phyloP scores from a whole-genome alignment of 208 protist species.

The Leishmania lainsoni region DNA sequence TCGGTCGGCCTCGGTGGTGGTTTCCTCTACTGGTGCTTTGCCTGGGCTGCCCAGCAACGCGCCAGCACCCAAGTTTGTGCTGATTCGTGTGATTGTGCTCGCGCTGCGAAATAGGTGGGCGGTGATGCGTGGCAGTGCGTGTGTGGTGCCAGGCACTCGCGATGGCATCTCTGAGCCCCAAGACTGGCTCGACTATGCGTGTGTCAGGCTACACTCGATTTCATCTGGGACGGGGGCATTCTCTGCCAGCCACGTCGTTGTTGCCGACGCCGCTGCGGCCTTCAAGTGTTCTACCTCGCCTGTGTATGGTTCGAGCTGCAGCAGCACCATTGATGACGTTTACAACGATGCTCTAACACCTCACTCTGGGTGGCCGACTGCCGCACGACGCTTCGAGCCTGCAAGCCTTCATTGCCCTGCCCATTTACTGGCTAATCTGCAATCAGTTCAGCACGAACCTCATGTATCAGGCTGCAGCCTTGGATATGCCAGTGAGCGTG shows the following conservation, averaged over 20 bases:
- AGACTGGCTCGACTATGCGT: constrained; percentile 29
- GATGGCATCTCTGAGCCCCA: neutral
- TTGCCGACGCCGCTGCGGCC: neutral
- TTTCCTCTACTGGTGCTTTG: constrained; percentile 31
- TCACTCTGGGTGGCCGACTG: constrained; percentile 39
- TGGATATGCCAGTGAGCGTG: constrained; percentile 39
- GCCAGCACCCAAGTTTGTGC: constrained; percentile 45
- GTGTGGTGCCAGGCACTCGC: neutral
- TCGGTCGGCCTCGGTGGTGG: constrained; percentile 42
- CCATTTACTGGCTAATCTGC: constrained; percentile 73
- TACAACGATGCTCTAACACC: neutral
- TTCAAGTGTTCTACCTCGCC: neutral
- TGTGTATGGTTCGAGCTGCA: neutral
- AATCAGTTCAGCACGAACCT: constrained; percentile 78
- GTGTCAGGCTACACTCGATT: neutral
- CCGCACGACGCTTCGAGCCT: constrained; percentile 41
- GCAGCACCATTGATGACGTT: neutral
- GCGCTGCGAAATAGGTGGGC: constrained; percentile 29
- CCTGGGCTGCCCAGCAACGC: constrained; percentile 38
- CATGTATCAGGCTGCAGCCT: constrained; percentile 51
- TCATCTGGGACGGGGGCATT: no score
- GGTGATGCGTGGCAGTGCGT: constrained; percentile 4
- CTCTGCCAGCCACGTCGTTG: neutral
- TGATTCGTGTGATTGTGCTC: constrained; percentile 47
- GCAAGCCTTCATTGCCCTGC: constrained; percentile 58